A percentile compares a stretch with the other conserved stretches of the same genome.
Evolutionary conservation across 139 green algal genomes (phyloP).

Genomic region (Trebouxia sp.): DNA sequence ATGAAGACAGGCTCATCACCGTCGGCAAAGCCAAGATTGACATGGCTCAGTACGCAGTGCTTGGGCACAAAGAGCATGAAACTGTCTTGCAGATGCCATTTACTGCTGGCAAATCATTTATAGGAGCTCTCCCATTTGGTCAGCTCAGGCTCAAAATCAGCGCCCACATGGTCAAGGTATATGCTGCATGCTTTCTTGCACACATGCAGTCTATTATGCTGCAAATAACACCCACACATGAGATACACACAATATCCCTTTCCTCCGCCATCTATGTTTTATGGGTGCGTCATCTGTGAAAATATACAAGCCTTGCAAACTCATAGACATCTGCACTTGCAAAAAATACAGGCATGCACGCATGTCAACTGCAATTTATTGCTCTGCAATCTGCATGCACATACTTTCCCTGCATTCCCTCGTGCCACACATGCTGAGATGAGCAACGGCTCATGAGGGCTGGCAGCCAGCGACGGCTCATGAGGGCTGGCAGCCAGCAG

Average conservation of each 20-base stretch:
- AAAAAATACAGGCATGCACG: not conserved
- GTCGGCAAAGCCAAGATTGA: conserved; percentile 10
- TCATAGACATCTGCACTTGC: too few relatives aligned
- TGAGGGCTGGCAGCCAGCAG: too few relatives aligned
- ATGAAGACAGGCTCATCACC: conserved; percentile 4
- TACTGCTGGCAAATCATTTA: not conserved
- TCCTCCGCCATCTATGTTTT: too few relatives aligned
- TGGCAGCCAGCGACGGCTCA: too few relatives aligned
- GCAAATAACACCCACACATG: too few relatives aligned
- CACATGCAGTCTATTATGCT: too few relatives aligned
- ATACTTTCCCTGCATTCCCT: not conserved
- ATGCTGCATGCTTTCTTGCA: not conserved
- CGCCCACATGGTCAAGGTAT: conserved; percentile 24
- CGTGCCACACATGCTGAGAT: not conserved
- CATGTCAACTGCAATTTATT: too few relatives aligned
- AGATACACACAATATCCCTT: too few relatives aligned
- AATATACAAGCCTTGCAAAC: too few relatives aligned
- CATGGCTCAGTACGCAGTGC: conserved; percentile 12
- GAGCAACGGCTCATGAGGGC: too few relatives aligned
- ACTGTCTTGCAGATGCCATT: conserved; percentile 30
- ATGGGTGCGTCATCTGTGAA: too few relatives aligned
- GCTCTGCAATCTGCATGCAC: too few relatives aligned
- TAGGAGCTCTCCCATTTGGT: conserved; percentile 8
- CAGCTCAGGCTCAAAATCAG: conserved; percentile 28
- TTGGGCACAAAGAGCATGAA: conserved; percentile 26